These are phyloP conservation scores for Tremella mesenterica DNA, from an alignment of 768 basidiomycete genomes.

Conservation along the genomic window DNA sequence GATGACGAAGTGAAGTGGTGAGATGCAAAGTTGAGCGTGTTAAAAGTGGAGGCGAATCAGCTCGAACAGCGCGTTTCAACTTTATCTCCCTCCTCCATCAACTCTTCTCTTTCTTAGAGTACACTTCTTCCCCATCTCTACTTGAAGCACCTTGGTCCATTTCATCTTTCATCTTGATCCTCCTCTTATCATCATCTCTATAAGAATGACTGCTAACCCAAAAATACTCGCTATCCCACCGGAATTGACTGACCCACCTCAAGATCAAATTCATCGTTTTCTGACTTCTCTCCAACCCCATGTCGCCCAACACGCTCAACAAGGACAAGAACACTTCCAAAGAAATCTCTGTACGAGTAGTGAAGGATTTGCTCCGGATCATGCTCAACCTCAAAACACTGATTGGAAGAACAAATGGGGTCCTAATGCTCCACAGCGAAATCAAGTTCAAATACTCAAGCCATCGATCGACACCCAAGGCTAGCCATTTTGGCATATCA, in stretches of 20 bases:
- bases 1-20: neutral
- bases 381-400: neutral
- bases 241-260: slow-evolving; percentile 3
- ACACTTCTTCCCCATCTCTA: neutral
- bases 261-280: slow-evolving; percentile 9
- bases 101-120: neutral
- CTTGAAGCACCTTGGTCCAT: neutral
- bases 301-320: neutral
- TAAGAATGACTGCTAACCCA: slow-evolving; percentile 13
- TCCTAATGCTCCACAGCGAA: neutral
- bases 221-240: slow-evolving; percentile 14
- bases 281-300: slow-evolving; percentile 11
- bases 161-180: neutral
- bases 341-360: neutral
- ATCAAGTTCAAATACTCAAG: neutral
- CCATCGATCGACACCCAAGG: neutral
- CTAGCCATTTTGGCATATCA: neutral
- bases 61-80: neutral
- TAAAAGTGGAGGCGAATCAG: neutral
- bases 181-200: neutral
- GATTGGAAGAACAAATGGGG: neutral
- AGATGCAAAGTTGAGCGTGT: neutral
- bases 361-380: neutral
- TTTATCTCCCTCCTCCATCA: neutral
- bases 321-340: neutral